These are phyloP conservation scores for Cutaneotrichosporon sp. DNA, from an alignment of 1,284 basidiomycete species.

Conservation along the genomic window DNA sequence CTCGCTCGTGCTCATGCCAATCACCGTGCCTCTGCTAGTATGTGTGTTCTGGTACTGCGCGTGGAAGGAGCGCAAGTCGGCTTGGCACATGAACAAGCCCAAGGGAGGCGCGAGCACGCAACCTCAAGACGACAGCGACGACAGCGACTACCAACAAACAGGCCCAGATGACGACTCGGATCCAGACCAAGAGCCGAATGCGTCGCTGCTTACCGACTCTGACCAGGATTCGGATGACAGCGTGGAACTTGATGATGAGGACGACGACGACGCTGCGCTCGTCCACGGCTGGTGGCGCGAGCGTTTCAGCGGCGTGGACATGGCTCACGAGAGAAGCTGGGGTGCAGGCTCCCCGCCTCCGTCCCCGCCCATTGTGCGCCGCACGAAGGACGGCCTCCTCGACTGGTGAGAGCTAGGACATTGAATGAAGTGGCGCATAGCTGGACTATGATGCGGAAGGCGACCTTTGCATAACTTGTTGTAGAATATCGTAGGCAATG, in stretches of 20 bases:
- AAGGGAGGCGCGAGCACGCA: no score
- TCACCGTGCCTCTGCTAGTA: neutral
- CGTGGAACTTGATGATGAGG: neutral
- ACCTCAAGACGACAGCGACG: no score
- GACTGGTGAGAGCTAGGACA: neutral
- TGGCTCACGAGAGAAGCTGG: neutral
- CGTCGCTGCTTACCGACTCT: no score
- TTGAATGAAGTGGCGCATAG: no score
- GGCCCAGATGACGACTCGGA: no score
- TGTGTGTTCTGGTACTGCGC: neutral
- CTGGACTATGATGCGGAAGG: no score
- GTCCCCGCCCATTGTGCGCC: neutral
- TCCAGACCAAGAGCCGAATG: no score
- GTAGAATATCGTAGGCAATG: no score
- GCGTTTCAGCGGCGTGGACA: neutral
- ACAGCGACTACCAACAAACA: no score
- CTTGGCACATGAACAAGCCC: no score
- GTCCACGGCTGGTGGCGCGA: neutral
- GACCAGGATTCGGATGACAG: neutral
- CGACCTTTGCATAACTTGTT: no score
- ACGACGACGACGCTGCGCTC: neutral
- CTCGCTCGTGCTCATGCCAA: neutral
- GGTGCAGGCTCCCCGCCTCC: neutral
- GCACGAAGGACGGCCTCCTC: neutral
- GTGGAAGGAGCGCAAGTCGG: no score